Evolutionary conservation across 768 basidiomycete species (phyloP).

Genomic region (Galerina sulciceps): DNA sequence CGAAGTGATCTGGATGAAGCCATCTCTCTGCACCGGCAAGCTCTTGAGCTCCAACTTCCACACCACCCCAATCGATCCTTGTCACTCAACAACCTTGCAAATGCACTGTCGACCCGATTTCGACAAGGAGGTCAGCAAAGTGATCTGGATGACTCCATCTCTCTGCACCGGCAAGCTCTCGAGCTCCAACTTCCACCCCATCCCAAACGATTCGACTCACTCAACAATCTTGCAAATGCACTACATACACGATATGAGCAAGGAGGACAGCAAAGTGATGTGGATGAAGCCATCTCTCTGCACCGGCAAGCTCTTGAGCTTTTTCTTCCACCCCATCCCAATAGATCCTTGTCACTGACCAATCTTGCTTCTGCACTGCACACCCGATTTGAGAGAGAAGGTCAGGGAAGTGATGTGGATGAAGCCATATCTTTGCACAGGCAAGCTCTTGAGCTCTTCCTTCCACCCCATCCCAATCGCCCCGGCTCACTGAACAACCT

Average conservation of each 20-base stretch:
- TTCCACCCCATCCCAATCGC: no score
- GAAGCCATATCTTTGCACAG: no score
- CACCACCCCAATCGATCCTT: not conserved
- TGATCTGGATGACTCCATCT: not conserved
- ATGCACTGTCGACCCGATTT: not conserved
- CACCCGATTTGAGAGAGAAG: no score
- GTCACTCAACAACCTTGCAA: not conserved
- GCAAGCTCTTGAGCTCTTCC: no score
- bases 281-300: not conserved
- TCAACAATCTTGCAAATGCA: conserved; percentile 1
- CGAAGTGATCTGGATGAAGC: not conserved
- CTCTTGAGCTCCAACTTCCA: not conserved
- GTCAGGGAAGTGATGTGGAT: no score
- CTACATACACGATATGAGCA: not conserved
- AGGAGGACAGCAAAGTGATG: not conserved
- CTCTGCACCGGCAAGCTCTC: no score
- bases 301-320: not conserved
- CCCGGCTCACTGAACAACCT: no score
- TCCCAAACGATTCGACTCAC: not conserved
- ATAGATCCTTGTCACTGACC: no score
- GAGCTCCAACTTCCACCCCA: no score
- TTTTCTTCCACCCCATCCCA: not conserved
- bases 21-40: not conserved
- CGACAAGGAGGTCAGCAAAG: not conserved
- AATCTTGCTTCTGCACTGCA: no score